Percentiles rank a stretch among this genome's conserved stretches.
These are phyloP conservation scores for Bryum argenteum DNA, from an alignment of 225 moss, liverwort and hornwort species.

Conservation along the genomic window DNA sequence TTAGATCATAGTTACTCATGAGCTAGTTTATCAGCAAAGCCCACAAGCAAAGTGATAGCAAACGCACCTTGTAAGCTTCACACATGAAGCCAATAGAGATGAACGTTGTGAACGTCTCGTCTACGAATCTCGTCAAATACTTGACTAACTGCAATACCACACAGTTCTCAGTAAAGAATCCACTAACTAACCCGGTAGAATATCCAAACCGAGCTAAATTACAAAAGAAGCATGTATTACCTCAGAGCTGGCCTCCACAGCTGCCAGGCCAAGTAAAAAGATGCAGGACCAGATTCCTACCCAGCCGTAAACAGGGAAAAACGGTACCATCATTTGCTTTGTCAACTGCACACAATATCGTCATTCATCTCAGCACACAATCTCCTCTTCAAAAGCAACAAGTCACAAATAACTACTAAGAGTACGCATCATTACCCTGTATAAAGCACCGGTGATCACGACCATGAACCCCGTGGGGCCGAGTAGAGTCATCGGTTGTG, in stretches of 20 bases:
- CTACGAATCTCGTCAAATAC: constrained; percentile 70
- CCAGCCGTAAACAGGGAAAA: constrained; percentile 81
- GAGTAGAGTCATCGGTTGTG: constrained; percentile 71
- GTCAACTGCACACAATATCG: constrained; percentile 49
- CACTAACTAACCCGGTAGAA: background rate
- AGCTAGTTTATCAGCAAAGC: too few relatives aligned
- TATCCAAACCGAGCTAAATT: too few relatives aligned
- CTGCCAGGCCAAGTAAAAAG: constrained; percentile 60
- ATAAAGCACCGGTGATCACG: constrained; percentile 70
- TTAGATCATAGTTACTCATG: too few relatives aligned
- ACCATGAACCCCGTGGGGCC: constrained; percentile 88
- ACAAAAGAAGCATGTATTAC: constrained; percentile 26
- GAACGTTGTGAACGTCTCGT: constrained; percentile 76
- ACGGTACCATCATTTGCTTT: constrained; percentile 58
- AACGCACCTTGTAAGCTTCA: constrained; percentile 76
- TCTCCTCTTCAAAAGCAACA: background rate
- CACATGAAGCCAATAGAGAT: constrained; percentile 77
- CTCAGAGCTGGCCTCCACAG: constrained; percentile 66
- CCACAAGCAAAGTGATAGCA: background rate
- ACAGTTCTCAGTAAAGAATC: constrained; percentile 20
- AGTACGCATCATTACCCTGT: constrained; percentile 45
- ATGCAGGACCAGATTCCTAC: constrained; percentile 77
- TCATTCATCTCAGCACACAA: constrained; percentile 17
- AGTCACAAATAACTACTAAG: background rate
- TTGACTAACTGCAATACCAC: constrained; percentile 49